Percentiles rank a stretch among this genome's conserved stretches.
These are phyloP conservation scores for Neospora caninum DNA, from an alignment of 169 alveolate species.

Conservation along the genomic window DNA sequence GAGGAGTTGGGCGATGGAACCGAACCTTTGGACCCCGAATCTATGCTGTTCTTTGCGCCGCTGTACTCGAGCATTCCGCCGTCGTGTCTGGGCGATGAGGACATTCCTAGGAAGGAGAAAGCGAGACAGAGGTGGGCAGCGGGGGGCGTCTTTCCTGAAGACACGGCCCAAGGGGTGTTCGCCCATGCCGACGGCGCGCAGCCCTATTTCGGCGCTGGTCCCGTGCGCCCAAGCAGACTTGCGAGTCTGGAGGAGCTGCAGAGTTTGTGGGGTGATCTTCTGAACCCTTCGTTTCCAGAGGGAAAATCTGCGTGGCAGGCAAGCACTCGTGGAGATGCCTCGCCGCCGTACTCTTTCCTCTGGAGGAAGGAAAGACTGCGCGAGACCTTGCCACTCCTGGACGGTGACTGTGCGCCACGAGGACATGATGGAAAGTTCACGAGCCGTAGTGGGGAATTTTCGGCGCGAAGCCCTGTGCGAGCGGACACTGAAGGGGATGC, in stretches of 20 bases:
- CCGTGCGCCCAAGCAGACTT: neutral
- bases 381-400: too few relatives aligned
- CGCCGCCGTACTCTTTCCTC: too few relatives aligned
- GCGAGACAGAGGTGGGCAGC: neutral
- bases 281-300: too few relatives aligned
- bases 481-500: too few relatives aligned
- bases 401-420: too few relatives aligned
- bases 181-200: neutral
- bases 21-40: neutral
- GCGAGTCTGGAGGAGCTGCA: neutral
- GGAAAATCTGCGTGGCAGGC: too few relatives aligned
- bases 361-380: too few relatives aligned
- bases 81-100: neutral
- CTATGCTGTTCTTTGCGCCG: neutral
- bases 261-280: neutral
- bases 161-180: neutral
- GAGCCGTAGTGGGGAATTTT: too few relatives aligned
- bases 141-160: neutral
- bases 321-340: too few relatives aligned
- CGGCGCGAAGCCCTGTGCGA: too few relatives aligned
- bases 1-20: too few relatives aligned
- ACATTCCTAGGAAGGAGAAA: neutral
- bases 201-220: neutral
- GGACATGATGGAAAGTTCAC: too few relatives aligned
- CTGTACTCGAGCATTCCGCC: neutral